Evolutionary conservation across 257 asterid species (phyloP).

Genomic region (Solanum corneliomulleri): DNA sequence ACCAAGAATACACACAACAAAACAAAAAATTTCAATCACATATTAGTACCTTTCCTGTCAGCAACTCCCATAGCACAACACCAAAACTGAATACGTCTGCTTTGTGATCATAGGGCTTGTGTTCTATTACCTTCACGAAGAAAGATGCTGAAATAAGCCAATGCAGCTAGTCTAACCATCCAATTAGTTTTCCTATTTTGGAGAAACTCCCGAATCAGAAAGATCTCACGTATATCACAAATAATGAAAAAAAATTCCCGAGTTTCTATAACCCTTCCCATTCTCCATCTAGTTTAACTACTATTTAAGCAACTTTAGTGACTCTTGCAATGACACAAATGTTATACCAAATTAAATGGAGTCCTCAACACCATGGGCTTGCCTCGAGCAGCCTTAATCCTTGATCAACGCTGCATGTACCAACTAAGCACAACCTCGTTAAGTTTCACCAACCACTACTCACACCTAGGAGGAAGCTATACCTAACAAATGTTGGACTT

Average conservation of each 20-base stretch:
- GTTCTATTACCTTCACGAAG: constrained; percentile 76
- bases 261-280: background rate
- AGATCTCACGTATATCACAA: background rate
- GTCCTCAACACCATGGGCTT: background rate
- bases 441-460: background rate
- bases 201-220: background rate
- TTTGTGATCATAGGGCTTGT: constrained; percentile 88
- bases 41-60: constrained; percentile 76
- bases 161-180: background rate
- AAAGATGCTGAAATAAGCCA: constrained; percentile 12
- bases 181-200: background rate
- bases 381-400: background rate
- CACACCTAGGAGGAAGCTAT: background rate
- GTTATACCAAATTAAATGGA: background rate
- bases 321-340: background rate
- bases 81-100: constrained; percentile 96
- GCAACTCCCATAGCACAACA: constrained; percentile 82
- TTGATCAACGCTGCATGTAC: background rate
- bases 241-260: no score
- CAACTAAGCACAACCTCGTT: background rate
- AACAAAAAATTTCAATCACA: background rate
- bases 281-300: background rate
- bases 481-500: background rate
- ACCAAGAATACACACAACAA: background rate
- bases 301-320: background rate